Conservation (phyloP, 2,329 filamentous ascomycete genomes). For the Apiospora malaysiana region DNA sequence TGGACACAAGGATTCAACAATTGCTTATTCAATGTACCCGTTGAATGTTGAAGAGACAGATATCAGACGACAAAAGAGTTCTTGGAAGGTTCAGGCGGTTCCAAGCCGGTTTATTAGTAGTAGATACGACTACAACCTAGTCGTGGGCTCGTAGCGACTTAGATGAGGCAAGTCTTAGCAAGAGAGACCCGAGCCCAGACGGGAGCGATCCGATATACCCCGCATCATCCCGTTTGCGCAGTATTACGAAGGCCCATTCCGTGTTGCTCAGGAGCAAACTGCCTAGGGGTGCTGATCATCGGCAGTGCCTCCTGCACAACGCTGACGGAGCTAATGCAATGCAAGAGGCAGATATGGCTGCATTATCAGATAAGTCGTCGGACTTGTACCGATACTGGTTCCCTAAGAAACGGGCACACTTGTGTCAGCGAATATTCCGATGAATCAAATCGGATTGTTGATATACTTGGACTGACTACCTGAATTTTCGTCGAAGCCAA, state of each 20-base stretch:
- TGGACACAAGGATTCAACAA: not conserved
- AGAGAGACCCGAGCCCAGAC: not conserved
- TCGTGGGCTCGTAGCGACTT: too few relatives aligned
- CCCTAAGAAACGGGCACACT: not conserved
- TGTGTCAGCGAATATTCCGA: not conserved
- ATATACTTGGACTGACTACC: not conserved
- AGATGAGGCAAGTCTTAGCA: not conserved
- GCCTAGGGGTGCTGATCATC: not conserved
- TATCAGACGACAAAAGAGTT: not conserved
- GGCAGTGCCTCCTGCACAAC: not conserved
- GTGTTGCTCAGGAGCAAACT: not conserved
- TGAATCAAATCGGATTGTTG: not conserved
- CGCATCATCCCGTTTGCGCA: not conserved
- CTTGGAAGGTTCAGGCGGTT: too few relatives aligned
- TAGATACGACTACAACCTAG: too few relatives aligned
- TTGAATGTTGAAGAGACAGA: not conserved
- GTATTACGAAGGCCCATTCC: not conserved
- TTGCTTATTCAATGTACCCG: not conserved
- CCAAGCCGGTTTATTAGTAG: too few relatives aligned
- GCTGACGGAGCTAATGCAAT: not conserved
- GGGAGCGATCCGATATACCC: not conserved
- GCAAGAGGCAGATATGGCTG: not conserved
- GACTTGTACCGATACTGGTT: not conserved
- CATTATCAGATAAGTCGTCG: not conserved
- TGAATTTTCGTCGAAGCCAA: not conserved